Evolutionary conservation across 805 yeast species (phyloP).

Genomic region (Metschnikowia santaceciliae): DNA sequence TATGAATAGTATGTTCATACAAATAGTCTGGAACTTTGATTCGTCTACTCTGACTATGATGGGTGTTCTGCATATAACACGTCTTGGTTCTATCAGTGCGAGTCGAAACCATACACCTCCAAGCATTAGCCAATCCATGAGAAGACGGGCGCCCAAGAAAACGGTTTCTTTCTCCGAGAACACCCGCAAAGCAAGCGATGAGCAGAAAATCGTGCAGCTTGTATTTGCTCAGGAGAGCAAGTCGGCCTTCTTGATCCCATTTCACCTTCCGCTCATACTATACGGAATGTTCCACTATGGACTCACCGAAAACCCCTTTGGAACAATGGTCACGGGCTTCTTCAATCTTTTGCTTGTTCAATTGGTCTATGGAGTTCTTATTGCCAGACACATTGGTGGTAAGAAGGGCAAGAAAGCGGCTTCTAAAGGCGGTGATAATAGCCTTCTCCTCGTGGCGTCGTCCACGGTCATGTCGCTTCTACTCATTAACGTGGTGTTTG

Average conservation of each 20-base stretch:
- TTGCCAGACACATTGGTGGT: slow-evolving; percentile 1
- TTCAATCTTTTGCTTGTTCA: slow-evolving; percentile 23
- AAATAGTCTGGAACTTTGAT: neutral
- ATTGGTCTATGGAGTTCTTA: slow-evolving; percentile 18
- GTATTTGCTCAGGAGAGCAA: slow-evolving; percentile 8
- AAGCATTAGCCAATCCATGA: slow-evolving; percentile 3
- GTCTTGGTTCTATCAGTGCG: slow-evolving; percentile 1
- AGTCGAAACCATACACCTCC: neutral
- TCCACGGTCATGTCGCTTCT: slow-evolving; percentile 26
- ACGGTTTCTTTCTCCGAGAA: slow-evolving; percentile 15
- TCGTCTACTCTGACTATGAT: neutral
- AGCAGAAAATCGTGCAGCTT: neutral
- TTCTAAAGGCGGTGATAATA: slow-evolving; percentile 4
- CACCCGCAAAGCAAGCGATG: slow-evolving; percentile 5
- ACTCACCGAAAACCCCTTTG: slow-evolving; percentile 22
- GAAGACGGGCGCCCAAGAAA: slow-evolving; percentile 12
- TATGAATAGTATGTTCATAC: too few species aligned
- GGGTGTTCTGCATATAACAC: neutral
- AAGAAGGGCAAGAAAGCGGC: slow-evolving; percentile 2
- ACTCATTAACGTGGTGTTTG: slow-evolving; percentile 37
- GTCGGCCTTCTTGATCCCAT: slow-evolving; percentile 22
- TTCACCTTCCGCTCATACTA: slow-evolving; percentile 27
- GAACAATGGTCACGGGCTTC: slow-evolving; percentile 25
- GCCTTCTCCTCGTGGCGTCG: slow-evolving; percentile 9
- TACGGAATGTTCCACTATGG: slow-evolving; percentile 30